Evolutionary conservation across 2,329 filamentous ascomycete genomes (phyloP).

Genomic region (Cytospora paraplurivora): DNA sequence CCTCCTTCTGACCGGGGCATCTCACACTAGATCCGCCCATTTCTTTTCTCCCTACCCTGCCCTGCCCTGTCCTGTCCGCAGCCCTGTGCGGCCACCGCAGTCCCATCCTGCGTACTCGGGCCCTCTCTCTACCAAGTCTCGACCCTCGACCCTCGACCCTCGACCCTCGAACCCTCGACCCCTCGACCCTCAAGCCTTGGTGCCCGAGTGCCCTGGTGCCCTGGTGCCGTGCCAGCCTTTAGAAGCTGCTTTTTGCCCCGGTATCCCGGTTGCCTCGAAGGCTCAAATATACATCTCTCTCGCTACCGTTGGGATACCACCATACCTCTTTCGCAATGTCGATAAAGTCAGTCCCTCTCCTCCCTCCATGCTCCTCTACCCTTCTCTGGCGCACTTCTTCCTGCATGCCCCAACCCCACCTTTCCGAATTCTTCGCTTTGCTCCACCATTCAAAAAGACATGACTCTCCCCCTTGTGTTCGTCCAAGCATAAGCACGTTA

Average conservation of each 20-base stretch:
- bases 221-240: background rate
- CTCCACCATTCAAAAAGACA: slow-evolving; percentile 9
- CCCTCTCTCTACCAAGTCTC: background rate
- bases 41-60: slow-evolving; percentile 18
- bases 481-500: slow-evolving; percentile 6
- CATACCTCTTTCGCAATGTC: slow-evolving; percentile 49
- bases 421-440: slow-evolving; percentile 17
- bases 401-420: slow-evolving; percentile 12
- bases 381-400: slow-evolving; percentile 19
- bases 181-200: background rate
- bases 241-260: slow-evolving; percentile 6
- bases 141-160: background rate
- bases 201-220: background rate
- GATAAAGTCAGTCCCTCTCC: slow-evolving; percentile 53
- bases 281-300: slow-evolving; percentile 9
- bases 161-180: no score
- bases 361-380: slow-evolving; percentile 9
- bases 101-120: background rate
- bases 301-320: slow-evolving; percentile 31
- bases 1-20: slow-evolving; percentile 15
- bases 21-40: slow-evolving; percentile 18
- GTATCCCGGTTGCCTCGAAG: slow-evolving; percentile 4
- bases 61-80: slow-evolving; percentile 8
- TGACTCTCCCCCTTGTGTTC: background rate
- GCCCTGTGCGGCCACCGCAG: background rate